phyloP scores from a whole-genome alignment of 352 stramenopile genomes.

The Phytophthora macrochlamydospora region DNA sequence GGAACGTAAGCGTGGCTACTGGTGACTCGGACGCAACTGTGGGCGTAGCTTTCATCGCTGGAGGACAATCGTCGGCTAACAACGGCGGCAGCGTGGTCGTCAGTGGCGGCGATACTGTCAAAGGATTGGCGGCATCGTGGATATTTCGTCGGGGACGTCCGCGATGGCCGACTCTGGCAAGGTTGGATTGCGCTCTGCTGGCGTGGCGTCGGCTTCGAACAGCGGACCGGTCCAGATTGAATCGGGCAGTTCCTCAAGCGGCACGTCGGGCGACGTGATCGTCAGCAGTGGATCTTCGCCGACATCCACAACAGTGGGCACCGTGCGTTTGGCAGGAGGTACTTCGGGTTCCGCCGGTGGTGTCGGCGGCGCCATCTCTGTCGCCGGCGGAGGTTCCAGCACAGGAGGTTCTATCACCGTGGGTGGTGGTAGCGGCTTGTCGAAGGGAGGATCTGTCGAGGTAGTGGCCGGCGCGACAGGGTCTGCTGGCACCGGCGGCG shows the following conservation, averaged over 20 bases:
- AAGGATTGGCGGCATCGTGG: slow-evolving; percentile 19
- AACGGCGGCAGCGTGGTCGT: slow-evolving; percentile 24
- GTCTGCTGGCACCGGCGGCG: slow-evolving; percentile 7
- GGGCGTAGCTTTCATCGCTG: slow-evolving; percentile 22
- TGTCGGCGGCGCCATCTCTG: slow-evolving; percentile 14
- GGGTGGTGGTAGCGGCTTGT: slow-evolving; percentile 22
- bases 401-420: slow-evolving; percentile 20
- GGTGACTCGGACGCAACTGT: slow-evolving; percentile 25
- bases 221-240: slow-evolving; percentile 25
- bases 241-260: slow-evolving; percentile 15
- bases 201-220: slow-evolving; percentile 15
- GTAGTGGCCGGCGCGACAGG: slow-evolving; percentile 8
- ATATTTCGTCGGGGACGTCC: slow-evolving; percentile 28
- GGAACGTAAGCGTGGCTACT: slow-evolving; percentile 25
- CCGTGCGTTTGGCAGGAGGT: slow-evolving; percentile 13
- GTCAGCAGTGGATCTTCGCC: slow-evolving; percentile 19
- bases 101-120: slow-evolving; percentile 15
- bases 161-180: slow-evolving; percentile 16
- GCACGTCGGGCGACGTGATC: slow-evolving; percentile 17
- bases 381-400: slow-evolving; percentile 19
- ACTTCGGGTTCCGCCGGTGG: slow-evolving; percentile 13
- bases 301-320: slow-evolving; percentile 15
- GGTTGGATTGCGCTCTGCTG: slow-evolving; percentile 20
- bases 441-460: slow-evolving; percentile 37
- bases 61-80: slow-evolving; percentile 20